These are phyloP conservation scores for Acorus calamus DNA, from an alignment of 106 monocot species.

Conservation along the genomic window DNA sequence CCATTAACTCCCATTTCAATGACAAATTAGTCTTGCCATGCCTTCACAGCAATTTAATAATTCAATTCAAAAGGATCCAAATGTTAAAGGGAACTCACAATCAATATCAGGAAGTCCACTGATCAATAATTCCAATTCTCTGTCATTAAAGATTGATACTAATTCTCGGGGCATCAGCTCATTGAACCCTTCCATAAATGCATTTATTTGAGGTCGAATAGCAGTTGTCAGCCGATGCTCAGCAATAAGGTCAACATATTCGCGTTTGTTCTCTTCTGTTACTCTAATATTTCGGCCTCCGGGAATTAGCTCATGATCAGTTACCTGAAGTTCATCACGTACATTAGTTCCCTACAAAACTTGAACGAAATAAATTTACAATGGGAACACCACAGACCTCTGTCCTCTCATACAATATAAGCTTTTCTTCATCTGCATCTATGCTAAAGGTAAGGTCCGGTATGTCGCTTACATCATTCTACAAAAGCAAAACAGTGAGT, in stretches of 20 bases:
- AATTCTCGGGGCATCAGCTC: conserved; percentile 73
- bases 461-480: conserved; percentile 93
- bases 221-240: conserved; percentile 94
- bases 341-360: no score
- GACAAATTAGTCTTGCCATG: no score
- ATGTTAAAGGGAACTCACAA: conserved; percentile 33
- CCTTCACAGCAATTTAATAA: background rate
- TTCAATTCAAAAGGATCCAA: background rate
- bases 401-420: conserved; percentile 79
- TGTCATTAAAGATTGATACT: conserved; percentile 96
- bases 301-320: conserved; percentile 89
- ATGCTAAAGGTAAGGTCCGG: conserved; percentile 92
- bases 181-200: conserved; percentile 93
- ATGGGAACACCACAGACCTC: conserved; percentile 35
- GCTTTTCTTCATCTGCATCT: conserved; percentile 98
- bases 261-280: conserved; percentile 95
- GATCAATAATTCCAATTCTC: conserved; percentile 88
- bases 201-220: conserved; percentile 89
- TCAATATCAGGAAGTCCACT: conserved; percentile 99
- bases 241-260: conserved; percentile 88
- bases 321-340: conserved; percentile 43
- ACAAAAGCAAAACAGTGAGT: conserved; percentile 6
- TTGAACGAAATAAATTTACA: background rate
- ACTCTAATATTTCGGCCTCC: conserved; percentile 89
- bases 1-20: background rate